Conservation (phyloP, 805 yeast species). For the Pichia californica region DNA sequence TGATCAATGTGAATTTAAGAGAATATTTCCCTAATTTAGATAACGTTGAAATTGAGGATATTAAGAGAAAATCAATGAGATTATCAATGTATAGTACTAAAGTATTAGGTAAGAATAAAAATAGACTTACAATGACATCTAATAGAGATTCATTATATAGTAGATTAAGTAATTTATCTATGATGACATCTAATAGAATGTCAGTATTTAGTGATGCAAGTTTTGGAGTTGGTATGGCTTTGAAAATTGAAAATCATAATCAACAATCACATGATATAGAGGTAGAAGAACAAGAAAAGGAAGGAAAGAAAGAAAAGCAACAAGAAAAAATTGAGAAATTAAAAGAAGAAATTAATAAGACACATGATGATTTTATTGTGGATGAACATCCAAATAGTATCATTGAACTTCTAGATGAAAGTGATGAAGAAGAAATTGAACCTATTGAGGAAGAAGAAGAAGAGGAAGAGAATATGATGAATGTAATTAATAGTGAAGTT, state of each 20-base stretch:
- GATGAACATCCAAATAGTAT: conserved; percentile 32
- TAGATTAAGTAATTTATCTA: conserved; percentile 12
- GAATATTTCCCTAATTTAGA: conserved; percentile 89
- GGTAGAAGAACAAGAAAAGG: background rate
- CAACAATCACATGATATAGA: conserved; percentile 39
- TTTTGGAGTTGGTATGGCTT: conserved; percentile 24
- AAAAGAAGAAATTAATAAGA: conserved; percentile 1
- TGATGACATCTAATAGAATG: conserved; percentile 14
- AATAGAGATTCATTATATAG: conserved; percentile 21
- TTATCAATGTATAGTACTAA: conserved; percentile 47
- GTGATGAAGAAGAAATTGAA: conserved; percentile 31
- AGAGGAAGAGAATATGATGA: conserved; percentile 27
- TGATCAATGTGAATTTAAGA: conserved; percentile 81
- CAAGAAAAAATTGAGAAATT: conserved; percentile 21
- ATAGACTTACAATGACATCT: conserved; percentile 1
- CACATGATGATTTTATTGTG: conserved; percentile 2
- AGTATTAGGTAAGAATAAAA: conserved; percentile 13
- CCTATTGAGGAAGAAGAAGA: conserved; percentile 24
- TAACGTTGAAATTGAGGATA: conserved; percentile 63
- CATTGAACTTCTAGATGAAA: conserved; percentile 40
- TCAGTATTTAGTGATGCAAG: conserved; percentile 26
- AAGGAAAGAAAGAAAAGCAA: background rate
- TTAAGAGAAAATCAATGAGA: conserved; percentile 78
- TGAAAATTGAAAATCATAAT: conserved; percentile 41
- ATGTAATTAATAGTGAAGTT: conserved; percentile 32